Evolutionary conservation across 768 basidiomycete genomes (phyloP), one percentile per base, ranked within the genome.

Genomic region (Kwoniella newhampshirensis): DNA sequence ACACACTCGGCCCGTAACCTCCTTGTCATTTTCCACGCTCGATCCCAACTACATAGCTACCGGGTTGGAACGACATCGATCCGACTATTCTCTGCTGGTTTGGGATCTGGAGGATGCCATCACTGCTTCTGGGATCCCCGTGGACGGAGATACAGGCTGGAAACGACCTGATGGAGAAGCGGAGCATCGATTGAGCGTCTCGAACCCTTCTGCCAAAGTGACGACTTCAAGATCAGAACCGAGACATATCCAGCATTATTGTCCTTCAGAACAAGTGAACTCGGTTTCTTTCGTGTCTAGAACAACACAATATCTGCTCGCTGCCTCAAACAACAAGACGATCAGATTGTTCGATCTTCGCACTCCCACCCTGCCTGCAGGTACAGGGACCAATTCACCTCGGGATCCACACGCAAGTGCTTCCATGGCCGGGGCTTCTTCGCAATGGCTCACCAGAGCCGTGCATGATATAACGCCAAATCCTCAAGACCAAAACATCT

Each of bases 301-400:
- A 36, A 32, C 45, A 21, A 44, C 62, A 45, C 36, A 59, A 40
- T 43, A 54, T 9, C 41, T 74, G 7, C 57, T 74, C 9, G 70
- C 63, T 4, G 63, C 63, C 0, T 57, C 68, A 0, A 67, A 60
- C 35, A 58, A 52, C 49, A 67, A 66, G 41, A 41, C 51, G 4
- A 70, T 74, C 12, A 43, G 70, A 20, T 40, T 74, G 25, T 67
- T 54, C 39, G 73, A 74, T 50, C 54, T 74, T 4, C 51, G 70
- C 21, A 44, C 66, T 0, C 68, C 68, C 17, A 18, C 37, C 35
- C 42, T 32, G 17, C 41, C 52, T 23, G 27, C 13, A 53, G 13
- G 18, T 37, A 28, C 41, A 1, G 47, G 35, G 1, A 54, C 49
- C 0, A 28, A 54, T 12, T 25, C 58, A 8, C 62, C 54, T 26